Base-by-base conservation (phyloP, 2,329 filamentous ascomycete genomes). In the Pezicula neosporulosa region DNA sequence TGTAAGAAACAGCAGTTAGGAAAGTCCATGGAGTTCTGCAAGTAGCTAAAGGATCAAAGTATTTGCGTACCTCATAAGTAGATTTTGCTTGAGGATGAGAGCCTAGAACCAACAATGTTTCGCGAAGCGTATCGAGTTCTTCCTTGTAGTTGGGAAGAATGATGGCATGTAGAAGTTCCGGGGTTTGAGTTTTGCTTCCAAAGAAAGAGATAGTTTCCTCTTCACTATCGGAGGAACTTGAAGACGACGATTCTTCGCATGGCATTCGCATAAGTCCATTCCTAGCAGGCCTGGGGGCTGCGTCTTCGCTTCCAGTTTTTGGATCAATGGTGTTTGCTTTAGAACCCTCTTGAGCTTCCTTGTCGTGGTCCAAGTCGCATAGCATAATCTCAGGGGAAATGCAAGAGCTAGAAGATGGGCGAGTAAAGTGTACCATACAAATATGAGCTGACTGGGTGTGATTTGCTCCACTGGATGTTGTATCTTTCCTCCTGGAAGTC, bases 101-200 rank as follows among this genome's bases (percentile, higher is more conserved):
- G 5, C 84, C 84, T 53, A 89, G 69, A 19, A 89, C 85, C 38
- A 84, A 80, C 18, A 90, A 69, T 0, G 86, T 89, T 63, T 87
- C 84, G 56, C 80, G 76, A 44, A 89, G 71, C 0, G 82, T 87
- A 52, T 86, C 82, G 51, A 83, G 71, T 51, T 89, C 85, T 66
- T 90, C 86, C 67, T 87, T 87, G 71, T 89, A 90, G 62, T 88
- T 88, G 16, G 86, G 86, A 41, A 90, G 75, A 56, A 89, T 74
- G 55, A 90, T 86, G 13, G 81, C 83, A 63, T 88, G 83, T 28
- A 87, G 70, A 50, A 86, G 68, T 47, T 52, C 48, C 9, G 67
- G 63, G 21, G 71, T 70, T 38, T 76, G 70, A n/a, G 69, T 49
- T 6, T 53, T 49, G 33, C 69, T 77, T 24, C 36, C 46, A 6